These are phyloP conservation scores for Berkeleyomyces basicola DNA, from an alignment of 2,329 filamentous ascomycete species.

Conservation along the genomic window DNA sequence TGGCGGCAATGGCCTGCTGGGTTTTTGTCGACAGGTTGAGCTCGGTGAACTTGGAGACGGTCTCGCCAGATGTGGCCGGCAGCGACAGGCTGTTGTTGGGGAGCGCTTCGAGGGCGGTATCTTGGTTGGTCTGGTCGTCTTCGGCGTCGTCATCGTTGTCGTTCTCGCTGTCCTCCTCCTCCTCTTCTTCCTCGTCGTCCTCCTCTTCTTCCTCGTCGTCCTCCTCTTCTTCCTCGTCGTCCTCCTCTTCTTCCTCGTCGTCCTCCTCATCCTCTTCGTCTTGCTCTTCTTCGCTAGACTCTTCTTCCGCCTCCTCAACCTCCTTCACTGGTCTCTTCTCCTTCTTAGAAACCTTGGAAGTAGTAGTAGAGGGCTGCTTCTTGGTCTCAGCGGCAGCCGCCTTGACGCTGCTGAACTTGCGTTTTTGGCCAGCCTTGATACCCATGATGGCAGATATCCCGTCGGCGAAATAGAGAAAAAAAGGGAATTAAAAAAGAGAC, in stretches of 20 bases:
- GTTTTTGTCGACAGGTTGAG: slow-evolving; percentile 78
- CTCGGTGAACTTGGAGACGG: slow-evolving; percentile 59
- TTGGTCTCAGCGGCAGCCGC: slow-evolving; percentile 16
- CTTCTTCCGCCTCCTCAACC: slow-evolving; percentile 19
- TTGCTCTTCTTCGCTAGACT: slow-evolving; percentile 17
- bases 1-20: slow-evolving; percentile 70
- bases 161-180: slow-evolving; percentile 3
- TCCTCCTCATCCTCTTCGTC: slow-evolving; percentile 13
- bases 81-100: slow-evolving; percentile 31
- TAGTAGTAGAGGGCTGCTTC: slow-evolving; percentile 14
- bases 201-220: slow-evolving; percentile 16
- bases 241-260: slow-evolving; percentile 15
- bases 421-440: slow-evolving; percentile 20
- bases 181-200: slow-evolving; percentile 15
- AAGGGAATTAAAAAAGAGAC: background rate
- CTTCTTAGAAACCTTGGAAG: slow-evolving; percentile 19
- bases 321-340: slow-evolving; percentile 20
- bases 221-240: slow-evolving; percentile 15
- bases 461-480: background rate
- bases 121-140: slow-evolving; percentile 18
- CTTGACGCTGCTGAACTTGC: slow-evolving; percentile 22
- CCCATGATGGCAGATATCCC: slow-evolving; percentile 14
- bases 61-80: slow-evolving; percentile 37
- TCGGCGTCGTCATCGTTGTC: slow-evolving; percentile 14
- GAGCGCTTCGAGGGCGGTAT: slow-evolving; percentile 20